A percentile compares a stretch with the other conserved stretches of the same genome.
phyloP scores from a whole-genome alignment of 2,329 filamentous ascomycete genomes.

The Aspergillus puulaauensis region DNA sequence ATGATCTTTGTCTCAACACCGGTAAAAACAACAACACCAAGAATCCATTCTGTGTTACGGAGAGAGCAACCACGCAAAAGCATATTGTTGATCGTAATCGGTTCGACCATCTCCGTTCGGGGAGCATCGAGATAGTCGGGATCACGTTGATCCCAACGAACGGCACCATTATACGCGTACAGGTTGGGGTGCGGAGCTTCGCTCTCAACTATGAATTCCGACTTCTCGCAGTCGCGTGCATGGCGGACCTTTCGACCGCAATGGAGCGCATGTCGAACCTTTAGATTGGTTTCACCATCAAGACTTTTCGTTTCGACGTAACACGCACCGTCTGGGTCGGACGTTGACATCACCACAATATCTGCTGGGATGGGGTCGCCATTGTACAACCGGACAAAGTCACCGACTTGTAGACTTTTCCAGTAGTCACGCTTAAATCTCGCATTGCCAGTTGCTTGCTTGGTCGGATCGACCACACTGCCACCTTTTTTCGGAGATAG shows the following conservation, averaged over 20 bases:
- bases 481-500: constrained; percentile 52
- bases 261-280: constrained; percentile 87
- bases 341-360: constrained; percentile 86
- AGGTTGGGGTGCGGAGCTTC: constrained; percentile 90
- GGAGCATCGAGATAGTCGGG: constrained; percentile 61
- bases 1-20: constrained; percentile 98
- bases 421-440: constrained; percentile 90
- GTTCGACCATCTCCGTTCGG: constrained; percentile 79
- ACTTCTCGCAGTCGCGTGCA: constrained; percentile 85
- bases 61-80: constrained; percentile 90
- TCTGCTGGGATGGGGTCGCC: constrained; percentile 95
- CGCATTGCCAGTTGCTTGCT: constrained; percentile 66
- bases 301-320: constrained; percentile 98
- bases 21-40: constrained; percentile 91
- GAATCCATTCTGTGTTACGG: constrained; percentile 92
- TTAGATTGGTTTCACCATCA: constrained; percentile 96
- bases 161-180: constrained; percentile 89
- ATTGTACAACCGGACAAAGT: constrained; percentile 95
- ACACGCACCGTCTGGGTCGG: constrained; percentile 89
- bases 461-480: constrained; percentile 71
- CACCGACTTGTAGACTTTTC: constrained; percentile 93
- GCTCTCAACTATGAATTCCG: constrained; percentile 85
- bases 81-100: constrained; percentile 92
- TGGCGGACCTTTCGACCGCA: constrained; percentile 81
- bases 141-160: constrained; percentile 79